Base-by-base conservation (phyloP, 2,329 filamentous ascomycete species). In the Emmonsiellopsis sp. region DNA sequence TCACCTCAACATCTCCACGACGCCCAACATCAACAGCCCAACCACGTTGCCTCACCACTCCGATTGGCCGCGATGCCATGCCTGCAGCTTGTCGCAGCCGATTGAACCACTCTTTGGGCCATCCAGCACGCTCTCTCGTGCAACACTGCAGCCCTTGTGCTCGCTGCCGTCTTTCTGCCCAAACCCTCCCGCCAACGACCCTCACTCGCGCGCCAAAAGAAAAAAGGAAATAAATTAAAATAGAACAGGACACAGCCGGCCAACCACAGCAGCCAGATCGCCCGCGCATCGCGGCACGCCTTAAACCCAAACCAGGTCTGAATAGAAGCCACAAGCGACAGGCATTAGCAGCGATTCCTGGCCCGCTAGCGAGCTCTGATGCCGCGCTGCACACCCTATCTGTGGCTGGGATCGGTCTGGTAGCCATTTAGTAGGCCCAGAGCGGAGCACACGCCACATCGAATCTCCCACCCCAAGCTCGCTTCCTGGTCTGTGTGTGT, bases 251-350 rank as follows among this genome's bases (percentile, higher is more conserved):
- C 34, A 7, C 13, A 34, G 6, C 16, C 15, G 32, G 40, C 46
- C 46, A 49, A 49, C 46, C 46, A 49, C 20, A 40, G 16, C 35
- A n/a, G 35, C 46, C 20, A 26, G 32, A 20, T 49, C 35, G 35
- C 40, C 34, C 11, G 11, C 35, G n/a, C 34, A 40, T 31, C 46
- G 34, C 31, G 38, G 46, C 35, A 30, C 46, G 40, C 46, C 16
- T 49, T 49, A 49, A 49, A 49, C 46, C 45, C 46, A 15, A 49
- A 49, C 31, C 20, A 35, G 46, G 32, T 38, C 34, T 49, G 35
- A 49, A 49, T 49, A 38, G 46, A 49, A 49, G 34, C 46, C 46
- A 49, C 46, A 49, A 15, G 46, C 20, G 40, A 38, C 46, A 49
- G 16, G 34, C 46, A 49, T 38, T 31, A 38, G 9, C 13, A 40